Conservation (phyloP, 2,329 filamentous ascomycete genomes). For the Diaporthe caulivora region DNA sequence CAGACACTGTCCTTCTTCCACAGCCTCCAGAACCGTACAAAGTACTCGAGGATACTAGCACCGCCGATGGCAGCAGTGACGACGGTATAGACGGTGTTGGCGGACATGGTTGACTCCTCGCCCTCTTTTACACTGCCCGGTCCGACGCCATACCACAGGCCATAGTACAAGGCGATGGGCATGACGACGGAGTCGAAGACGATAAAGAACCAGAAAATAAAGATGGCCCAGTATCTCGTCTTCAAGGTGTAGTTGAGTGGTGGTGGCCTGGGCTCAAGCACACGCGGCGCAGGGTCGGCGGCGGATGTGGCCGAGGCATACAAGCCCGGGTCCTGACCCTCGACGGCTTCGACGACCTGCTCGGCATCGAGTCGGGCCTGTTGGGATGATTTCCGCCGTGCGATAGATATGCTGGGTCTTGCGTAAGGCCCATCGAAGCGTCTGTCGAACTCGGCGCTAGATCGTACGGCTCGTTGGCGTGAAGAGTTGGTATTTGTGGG, state of each 20-base stretch:
- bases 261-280: constrained; percentile 39
- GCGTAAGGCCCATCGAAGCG: constrained; percentile 45
- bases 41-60: constrained; percentile 66
- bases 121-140: constrained; percentile 50
- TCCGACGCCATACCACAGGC: constrained; percentile 56
- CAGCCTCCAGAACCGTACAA: constrained; percentile 63
- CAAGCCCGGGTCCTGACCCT: background rate
- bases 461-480: constrained; percentile 37
- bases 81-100: constrained; percentile 61
- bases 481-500: constrained; percentile 24
- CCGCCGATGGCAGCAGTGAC: constrained; percentile 65
- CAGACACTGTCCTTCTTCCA: constrained; percentile 65
- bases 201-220: constrained; percentile 60
- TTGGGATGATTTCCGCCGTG: constrained; percentile 39
- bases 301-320: constrained; percentile 23
- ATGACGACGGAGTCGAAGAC: constrained; percentile 62
- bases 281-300: constrained; percentile 17
- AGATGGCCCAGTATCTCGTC: constrained; percentile 57
- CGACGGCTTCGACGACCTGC: constrained; percentile 11
- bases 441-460: constrained; percentile 45
- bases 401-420: constrained; percentile 44
- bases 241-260: constrained; percentile 52
- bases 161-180: constrained; percentile 66
- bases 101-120: constrained; percentile 47
- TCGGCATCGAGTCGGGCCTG: constrained; percentile 13